These are phyloP conservation scores for Tylopilus orsonianus DNA, from an alignment of 1,284 basidiomycete species.

Conservation along the genomic window DNA sequence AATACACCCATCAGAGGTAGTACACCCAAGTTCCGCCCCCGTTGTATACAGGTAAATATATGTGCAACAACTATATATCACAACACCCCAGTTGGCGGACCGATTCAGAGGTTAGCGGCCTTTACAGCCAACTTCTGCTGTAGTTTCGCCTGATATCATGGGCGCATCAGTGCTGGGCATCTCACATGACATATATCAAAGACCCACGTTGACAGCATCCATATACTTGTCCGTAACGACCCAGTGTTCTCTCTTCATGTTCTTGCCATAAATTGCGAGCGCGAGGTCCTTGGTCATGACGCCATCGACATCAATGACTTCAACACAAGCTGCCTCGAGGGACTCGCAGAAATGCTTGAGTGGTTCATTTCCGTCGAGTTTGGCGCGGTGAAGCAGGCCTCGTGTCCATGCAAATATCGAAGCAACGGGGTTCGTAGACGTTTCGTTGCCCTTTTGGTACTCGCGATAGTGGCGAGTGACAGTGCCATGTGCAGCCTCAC, in stretches of 20 bases:
- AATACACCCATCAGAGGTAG: slow-evolving; percentile 21
- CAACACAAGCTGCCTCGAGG: slow-evolving; percentile 87
- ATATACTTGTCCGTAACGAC: slow-evolving; percentile 90
- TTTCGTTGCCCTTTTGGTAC: slow-evolving; percentile 94
- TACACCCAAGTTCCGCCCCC: slow-evolving; percentile 25
- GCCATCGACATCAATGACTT: slow-evolving; percentile 87
- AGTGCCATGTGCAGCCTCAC: slow-evolving; percentile 94
- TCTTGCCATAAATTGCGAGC: slow-evolving; percentile 91
- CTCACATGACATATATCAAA: background rate
- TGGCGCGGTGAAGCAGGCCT: slow-evolving; percentile 90
- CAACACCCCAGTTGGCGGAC: background rate
- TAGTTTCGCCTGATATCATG: slow-evolving; percentile 47
- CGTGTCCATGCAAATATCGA: slow-evolving; percentile 99
- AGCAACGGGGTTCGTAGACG: slow-evolving; percentile 96
- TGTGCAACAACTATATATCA: slow-evolving; percentile 16
- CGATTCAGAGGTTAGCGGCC: slow-evolving; percentile 19
- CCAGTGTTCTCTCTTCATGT: slow-evolving; percentile 91
- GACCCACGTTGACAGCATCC: slow-evolving; percentile 80
- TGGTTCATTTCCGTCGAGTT: slow-evolving; percentile 82
- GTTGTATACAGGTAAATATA: slow-evolving; percentile 13
- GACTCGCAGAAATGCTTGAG: slow-evolving; percentile 78
- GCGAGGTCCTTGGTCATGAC: slow-evolving; percentile 98
- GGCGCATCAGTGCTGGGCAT: slow-evolving; percentile 16
- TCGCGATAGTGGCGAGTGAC: slow-evolving; percentile 97
- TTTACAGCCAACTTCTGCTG: slow-evolving; percentile 49